Evolutionary conservation across 805 yeast species (phyloP).

Genomic region (Komagataella pastoris): DNA sequence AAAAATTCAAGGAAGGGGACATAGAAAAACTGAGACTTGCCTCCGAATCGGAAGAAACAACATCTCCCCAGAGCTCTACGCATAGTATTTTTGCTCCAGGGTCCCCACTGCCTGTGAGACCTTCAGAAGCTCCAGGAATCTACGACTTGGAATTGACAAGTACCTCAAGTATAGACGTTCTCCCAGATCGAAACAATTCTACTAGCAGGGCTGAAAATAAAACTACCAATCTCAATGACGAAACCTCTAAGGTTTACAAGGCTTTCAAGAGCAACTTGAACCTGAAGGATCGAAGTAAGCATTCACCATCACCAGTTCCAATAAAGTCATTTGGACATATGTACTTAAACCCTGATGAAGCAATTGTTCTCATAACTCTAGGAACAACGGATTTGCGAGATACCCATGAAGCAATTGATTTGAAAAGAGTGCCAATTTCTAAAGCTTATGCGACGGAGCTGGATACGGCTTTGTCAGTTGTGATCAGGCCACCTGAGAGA

Average conservation of each 20-base stretch:
- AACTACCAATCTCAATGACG: not conserved
- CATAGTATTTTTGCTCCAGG: not conserved
- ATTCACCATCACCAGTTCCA: constrained; percentile 27
- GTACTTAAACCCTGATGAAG: constrained; percentile 48
- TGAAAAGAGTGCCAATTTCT: constrained; percentile 63
- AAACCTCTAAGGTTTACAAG: not conserved
- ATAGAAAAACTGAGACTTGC: not conserved
- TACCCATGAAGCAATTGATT: constrained; percentile 41
- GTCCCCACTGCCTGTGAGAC: not conserved
- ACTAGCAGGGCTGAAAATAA: not conserved
- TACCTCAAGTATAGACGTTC: not conserved
- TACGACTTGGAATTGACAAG: not conserved
- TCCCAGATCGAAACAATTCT: not conserved
- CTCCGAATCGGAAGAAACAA: not conserved
- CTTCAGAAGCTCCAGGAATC: not conserved
- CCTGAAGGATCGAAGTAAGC: constrained; percentile 3
- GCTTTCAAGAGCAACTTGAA: constrained; percentile 3
- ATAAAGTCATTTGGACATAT: constrained; percentile 81
- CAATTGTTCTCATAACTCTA: constrained; percentile 65
- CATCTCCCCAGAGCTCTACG: not conserved
- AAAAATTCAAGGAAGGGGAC: not conserved
- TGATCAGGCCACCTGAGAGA: constrained; percentile 34
- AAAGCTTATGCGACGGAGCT: constrained; percentile 71
- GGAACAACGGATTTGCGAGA: constrained; percentile 77
- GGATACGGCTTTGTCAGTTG: constrained; percentile 76